Evolutionary conservation across 2,329 filamentous ascomycete species (phyloP).

Genomic region (Paecilomyces formosus): DNA sequence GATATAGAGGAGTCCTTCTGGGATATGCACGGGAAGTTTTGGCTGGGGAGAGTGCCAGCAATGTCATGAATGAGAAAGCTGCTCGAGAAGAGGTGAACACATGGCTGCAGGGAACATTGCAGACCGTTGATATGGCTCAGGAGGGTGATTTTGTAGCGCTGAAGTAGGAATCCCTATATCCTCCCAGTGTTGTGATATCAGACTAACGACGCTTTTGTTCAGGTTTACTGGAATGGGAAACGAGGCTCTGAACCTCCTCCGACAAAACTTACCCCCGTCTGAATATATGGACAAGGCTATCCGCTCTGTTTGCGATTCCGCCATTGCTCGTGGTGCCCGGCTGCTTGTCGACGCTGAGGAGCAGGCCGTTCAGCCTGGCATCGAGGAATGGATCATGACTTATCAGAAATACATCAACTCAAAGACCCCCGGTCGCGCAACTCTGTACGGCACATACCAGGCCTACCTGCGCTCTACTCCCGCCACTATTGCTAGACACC

Average conservation of each 20-base stretch:
- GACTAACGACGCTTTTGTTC: conserved; percentile 2
- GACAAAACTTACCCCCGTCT: conserved; percentile 32
- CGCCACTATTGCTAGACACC: conserved; percentile 37
- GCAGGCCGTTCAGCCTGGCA: conserved; percentile 43
- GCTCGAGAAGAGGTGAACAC: conserved; percentile 26
- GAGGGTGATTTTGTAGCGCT: conserved; percentile 46
- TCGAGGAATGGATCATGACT: conserved; percentile 47
- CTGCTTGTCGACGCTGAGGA: conserved; percentile 50
- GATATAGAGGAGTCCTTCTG: conserved; percentile 47
- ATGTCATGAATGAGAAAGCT: conserved; percentile 20
- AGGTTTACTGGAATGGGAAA: conserved; percentile 45
- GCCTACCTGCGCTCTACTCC: conserved; percentile 46
- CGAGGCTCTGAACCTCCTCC: conserved; percentile 34
- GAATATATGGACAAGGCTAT: conserved; percentile 35
- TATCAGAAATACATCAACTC: conserved; percentile 48
- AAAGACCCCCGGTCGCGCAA: conserved; percentile 36
- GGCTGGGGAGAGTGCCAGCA: conserved; percentile 29
- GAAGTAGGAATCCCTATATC: conserved; percentile 32
- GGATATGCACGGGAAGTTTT: conserved; percentile 52
- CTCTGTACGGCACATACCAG: conserved; percentile 51
- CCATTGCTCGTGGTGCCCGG: conserved; percentile 35
- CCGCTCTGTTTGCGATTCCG: conserved; percentile 35
- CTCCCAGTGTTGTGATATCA: neutral
- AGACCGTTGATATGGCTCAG: conserved; percentile 46
- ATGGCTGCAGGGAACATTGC: conserved; percentile 48